These are phyloP conservation scores for Wickerhamiella musiphila DNA, from an alignment of 805 yeast species.

Conservation along the genomic window DNA sequence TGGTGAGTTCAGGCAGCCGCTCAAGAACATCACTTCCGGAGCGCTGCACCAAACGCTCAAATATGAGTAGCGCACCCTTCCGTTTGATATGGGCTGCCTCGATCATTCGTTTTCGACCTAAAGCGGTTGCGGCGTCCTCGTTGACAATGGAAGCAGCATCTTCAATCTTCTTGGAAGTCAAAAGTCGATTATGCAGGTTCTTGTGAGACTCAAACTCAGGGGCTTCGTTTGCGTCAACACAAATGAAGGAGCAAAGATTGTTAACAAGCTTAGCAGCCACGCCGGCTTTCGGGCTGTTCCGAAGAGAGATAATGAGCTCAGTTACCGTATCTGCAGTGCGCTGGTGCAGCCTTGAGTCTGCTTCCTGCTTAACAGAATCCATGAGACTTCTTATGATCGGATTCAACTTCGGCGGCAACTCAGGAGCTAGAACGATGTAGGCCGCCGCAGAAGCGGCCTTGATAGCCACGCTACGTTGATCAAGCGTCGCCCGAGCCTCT, in stretches of 20 bases:
- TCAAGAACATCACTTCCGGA: slow-evolving; percentile 41
- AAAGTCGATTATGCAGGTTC: slow-evolving; percentile 33
- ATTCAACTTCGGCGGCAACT: slow-evolving; percentile 70
- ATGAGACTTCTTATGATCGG: slow-evolving; percentile 77
- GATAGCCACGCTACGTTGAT: slow-evolving; percentile 33
- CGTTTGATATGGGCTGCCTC: slow-evolving; percentile 53
- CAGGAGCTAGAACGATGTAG: slow-evolving; percentile 31
- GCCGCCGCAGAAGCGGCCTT: slow-evolving; percentile 68
- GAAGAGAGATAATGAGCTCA: slow-evolving; percentile 41
- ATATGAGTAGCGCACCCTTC: slow-evolving; percentile 61
- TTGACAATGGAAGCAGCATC: too few relatives aligned
- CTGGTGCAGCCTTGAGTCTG: slow-evolving; percentile 42
- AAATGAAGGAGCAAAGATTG: slow-evolving; percentile 78
- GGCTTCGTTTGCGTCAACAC: slow-evolving; percentile 91
- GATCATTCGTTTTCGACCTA: slow-evolving; percentile 37
- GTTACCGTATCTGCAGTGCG: slow-evolving; percentile 59
- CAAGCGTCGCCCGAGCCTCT: slow-evolving; percentile 41
- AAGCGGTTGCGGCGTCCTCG: slow-evolving; percentile 43
- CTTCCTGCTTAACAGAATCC: slow-evolving; percentile 80
- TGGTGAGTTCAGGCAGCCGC: slow-evolving; percentile 47
- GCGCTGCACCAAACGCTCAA: slow-evolving; percentile 37
- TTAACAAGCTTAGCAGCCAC: slow-evolving; percentile 80
- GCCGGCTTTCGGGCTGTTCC: slow-evolving; percentile 38
- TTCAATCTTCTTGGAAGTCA: slow-evolving; percentile 46
- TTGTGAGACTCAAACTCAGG: slow-evolving; percentile 72